A percentile compares a stretch with the other conserved stretches of the same genome.
These are phyloP conservation scores for Juglanconis juglandina DNA, from an alignment of 2,329 filamentous ascomycete genomes.

Conservation along the genomic window DNA sequence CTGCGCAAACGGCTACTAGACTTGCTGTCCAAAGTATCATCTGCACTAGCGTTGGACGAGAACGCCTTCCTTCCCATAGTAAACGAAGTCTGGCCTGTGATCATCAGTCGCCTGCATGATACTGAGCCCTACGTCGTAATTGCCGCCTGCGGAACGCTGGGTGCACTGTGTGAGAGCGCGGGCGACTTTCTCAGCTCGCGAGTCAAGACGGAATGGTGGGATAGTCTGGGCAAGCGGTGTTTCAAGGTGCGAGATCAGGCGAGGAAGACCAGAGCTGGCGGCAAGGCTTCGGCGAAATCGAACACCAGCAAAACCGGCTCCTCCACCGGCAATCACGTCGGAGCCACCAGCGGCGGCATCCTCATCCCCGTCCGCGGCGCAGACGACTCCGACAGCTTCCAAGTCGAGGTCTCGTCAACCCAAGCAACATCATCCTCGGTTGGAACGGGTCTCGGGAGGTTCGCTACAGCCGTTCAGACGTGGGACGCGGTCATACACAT, in stretches of 20 bases:
- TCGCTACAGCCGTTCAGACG: conserved; percentile 58
- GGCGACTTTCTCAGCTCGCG: conserved; percentile 78
- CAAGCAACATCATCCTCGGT: conserved; percentile 4
- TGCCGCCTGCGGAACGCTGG: conserved; percentile 67
- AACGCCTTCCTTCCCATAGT: conserved; percentile 83
- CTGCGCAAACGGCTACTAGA: conserved; percentile 76
- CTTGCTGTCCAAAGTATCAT: conserved; percentile 69
- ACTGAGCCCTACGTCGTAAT: conserved; percentile 65
- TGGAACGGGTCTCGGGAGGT: conserved; percentile 47
- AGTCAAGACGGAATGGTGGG: conserved; percentile 69
- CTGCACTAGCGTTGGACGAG: conserved; percentile 71
- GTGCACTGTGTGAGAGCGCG: conserved; percentile 65
- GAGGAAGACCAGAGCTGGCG: conserved; percentile 21
- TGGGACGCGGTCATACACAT: conserved; percentile 62
- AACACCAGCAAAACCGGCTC: not conserved
- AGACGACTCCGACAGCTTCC: conserved; percentile 13
- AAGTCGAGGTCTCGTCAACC: conserved; percentile 16
- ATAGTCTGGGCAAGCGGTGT: conserved; percentile 50
- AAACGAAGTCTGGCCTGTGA: conserved; percentile 85
- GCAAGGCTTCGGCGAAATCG: not conserved
- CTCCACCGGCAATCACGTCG: not conserved
- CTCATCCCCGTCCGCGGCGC: conserved; percentile 32
- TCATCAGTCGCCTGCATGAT: conserved; percentile 66
- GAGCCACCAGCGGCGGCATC: conserved; percentile 19
- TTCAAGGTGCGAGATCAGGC: conserved; percentile 40